A percentile compares a stretch with the other conserved stretches of the same genome.
Conservation (phyloP, 2,329 filamentous ascomycete species). For the Xylaria arbuscula region DNA sequence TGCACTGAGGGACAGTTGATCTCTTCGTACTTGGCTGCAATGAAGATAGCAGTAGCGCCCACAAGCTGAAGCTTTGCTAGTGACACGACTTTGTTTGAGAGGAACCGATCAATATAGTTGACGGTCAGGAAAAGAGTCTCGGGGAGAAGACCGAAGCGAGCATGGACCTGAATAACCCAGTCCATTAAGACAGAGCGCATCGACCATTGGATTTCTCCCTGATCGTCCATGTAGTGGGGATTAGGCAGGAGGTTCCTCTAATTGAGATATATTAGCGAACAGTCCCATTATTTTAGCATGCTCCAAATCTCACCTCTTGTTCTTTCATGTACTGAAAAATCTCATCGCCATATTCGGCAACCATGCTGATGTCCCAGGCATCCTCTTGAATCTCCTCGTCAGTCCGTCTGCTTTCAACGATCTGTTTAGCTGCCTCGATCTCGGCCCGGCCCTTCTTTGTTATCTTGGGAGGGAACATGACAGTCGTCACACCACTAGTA, state of each 20-base stretch:
- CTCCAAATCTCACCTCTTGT: slow-evolving; percentile 75
- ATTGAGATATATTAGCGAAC: slow-evolving; percentile 36
- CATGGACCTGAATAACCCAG: slow-evolving; percentile 96
- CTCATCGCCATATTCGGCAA: slow-evolving; percentile 94
- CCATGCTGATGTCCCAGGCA: slow-evolving; percentile 94
- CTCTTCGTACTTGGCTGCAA: slow-evolving; percentile 98
- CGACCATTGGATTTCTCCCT: slow-evolving; percentile 98
- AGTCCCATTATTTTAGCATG: not conserved
- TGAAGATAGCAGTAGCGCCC: slow-evolving; percentile 92
- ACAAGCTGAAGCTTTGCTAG: slow-evolving; percentile 95
- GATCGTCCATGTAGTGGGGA: slow-evolving; percentile 94
- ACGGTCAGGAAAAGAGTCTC: slow-evolving; percentile 95
- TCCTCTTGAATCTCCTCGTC: slow-evolving; percentile 88
- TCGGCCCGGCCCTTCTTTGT: slow-evolving; percentile 77
- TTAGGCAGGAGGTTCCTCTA: slow-evolving; percentile 86
- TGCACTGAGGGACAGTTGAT: slow-evolving; percentile 96
- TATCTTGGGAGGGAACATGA: slow-evolving; percentile 76
- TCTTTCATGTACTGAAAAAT: slow-evolving; percentile 93
- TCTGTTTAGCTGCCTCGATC: slow-evolving; percentile 71
- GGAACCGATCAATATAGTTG: slow-evolving; percentile 97
- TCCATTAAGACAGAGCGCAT: slow-evolving; percentile 98
- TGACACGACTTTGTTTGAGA: slow-evolving; percentile 94
- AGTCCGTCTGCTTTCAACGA: slow-evolving; percentile 74
- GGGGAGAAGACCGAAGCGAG: slow-evolving; percentile 87
- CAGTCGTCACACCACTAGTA: slow-evolving; percentile 61